Evolutionary conservation across 257 asterid genomes (phyloP).

Genomic region (Oldenlandia corymbosa): DNA sequence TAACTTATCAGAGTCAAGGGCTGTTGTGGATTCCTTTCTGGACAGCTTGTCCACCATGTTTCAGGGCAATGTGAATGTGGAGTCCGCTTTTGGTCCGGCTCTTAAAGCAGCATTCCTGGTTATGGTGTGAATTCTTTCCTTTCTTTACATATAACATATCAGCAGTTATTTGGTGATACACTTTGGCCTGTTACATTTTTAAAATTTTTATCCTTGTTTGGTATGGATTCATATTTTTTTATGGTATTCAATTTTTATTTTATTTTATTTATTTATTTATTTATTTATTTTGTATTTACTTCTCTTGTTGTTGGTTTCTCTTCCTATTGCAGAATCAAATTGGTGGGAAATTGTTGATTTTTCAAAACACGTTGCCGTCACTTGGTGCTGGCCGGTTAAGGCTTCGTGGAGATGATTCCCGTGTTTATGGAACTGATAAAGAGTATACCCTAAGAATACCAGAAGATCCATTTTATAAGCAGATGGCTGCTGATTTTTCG

Average conservation of each 20-base stretch:
- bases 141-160: not conserved
- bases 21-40: slow-evolving; percentile 89
- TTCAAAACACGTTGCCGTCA: slow-evolving; percentile 89
- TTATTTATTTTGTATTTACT: not conserved
- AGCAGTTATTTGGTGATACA: not conserved
- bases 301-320: slow-evolving; percentile 10
- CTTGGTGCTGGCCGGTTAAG: slow-evolving; percentile 90
- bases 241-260: not conserved
- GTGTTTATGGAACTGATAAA: slow-evolving; percentile 86
- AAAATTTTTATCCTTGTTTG: slow-evolving; percentile 1
- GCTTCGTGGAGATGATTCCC: slow-evolving; percentile 87
- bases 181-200: not conserved
- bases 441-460: slow-evolving; percentile 76
- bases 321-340: slow-evolving; percentile 68
- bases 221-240: not conserved
- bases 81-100: slow-evolving; percentile 99
- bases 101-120: slow-evolving; percentile 87
- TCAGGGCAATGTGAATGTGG: slow-evolving; percentile 80
- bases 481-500: slow-evolving; percentile 99
- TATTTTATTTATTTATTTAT: not conserved
- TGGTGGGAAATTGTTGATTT: slow-evolving; percentile 95
- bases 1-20: slow-evolving; percentile 93
- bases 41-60: slow-evolving; percentile 93
- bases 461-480: slow-evolving; percentile 98
- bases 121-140: slow-evolving; percentile 49